Conservation (phyloP, 2,329 filamentous ascomycete species). For the Onygenales sp. region DNA sequence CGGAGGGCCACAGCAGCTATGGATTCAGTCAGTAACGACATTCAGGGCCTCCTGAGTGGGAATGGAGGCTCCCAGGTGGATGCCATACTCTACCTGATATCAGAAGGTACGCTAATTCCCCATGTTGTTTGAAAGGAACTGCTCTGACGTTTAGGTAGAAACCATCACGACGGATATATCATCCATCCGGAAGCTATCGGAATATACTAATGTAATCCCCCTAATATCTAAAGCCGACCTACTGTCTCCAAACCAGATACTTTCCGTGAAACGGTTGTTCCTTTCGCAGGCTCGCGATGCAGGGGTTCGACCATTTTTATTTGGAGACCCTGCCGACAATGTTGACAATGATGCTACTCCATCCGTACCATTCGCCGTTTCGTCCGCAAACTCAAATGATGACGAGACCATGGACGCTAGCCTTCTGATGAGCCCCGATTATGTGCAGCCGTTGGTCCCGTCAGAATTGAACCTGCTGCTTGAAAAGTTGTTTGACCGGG, state of each 20-base stretch:
- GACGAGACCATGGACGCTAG: constrained; percentile 85
- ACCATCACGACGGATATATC: constrained; percentile 57
- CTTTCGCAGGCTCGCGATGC: constrained; percentile 28
- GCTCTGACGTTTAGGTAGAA: constrained; percentile 29
- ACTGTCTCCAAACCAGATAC: constrained; percentile 49
- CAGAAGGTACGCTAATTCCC: constrained; percentile 50
- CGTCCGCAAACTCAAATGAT: constrained; percentile 62
- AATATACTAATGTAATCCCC: constrained; percentile 75
- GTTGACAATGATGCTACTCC: constrained; percentile 15
- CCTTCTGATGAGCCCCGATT: constrained; percentile 84
- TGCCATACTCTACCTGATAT: constrained; percentile 71
- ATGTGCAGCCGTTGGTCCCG: constrained; percentile 65
- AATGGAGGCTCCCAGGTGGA: constrained; percentile 79
- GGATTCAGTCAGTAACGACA: constrained; percentile 59
- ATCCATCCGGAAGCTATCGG: constrained; percentile 59
- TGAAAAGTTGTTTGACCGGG: constrained; percentile 63
- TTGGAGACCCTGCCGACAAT: constrained; percentile 37
- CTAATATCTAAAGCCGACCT: constrained; percentile 70
- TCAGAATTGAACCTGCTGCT: constrained; percentile 67
- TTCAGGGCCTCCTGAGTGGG: constrained; percentile 68
- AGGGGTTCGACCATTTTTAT: constrained; percentile 57
- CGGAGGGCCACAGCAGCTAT: constrained; percentile 53
- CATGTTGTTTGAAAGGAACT: neutral
- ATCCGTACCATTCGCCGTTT: constrained; percentile 60
- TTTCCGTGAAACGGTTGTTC: constrained; percentile 47